A percentile compares a stretch with the other conserved stretches of the same genome.
Conservation (phyloP, 2,329 filamentous ascomycete genomes). For the Colletotrichum nymphaeae region DNA sequence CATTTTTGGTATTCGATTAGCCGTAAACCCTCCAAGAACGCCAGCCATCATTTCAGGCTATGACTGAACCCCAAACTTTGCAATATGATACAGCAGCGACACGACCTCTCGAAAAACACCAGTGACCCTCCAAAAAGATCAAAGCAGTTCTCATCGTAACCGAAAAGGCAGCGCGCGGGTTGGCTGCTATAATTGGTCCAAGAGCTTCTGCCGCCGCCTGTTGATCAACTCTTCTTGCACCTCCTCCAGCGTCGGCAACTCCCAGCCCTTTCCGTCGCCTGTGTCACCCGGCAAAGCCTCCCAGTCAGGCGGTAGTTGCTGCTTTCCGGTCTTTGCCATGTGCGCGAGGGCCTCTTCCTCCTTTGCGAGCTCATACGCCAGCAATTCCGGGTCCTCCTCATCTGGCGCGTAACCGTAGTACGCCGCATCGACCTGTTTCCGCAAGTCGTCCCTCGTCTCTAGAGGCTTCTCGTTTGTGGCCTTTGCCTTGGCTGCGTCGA, state of each 20-base stretch:
- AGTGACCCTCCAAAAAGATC: neutral
- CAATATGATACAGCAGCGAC: conserved; percentile 26
- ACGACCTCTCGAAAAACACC: neutral
- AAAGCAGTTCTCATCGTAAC: conserved; percentile 3
- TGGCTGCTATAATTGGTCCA: conserved; percentile 76
- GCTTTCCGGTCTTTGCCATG: conserved; percentile 68
- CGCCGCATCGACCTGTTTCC: conserved; percentile 86
- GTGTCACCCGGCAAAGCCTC: conserved; percentile 87
- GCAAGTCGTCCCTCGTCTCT: conserved; percentile 76
- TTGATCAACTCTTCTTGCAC: conserved; percentile 96
- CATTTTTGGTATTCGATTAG: conserved; percentile 33
- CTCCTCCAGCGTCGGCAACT: conserved; percentile 86
- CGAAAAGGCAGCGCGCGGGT: neutral
- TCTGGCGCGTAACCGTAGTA: conserved; percentile 97
- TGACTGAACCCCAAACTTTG: conserved; percentile 18
- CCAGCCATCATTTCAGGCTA: conserved; percentile 26
- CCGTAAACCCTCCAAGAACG: conserved; percentile 21
- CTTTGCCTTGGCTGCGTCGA: conserved; percentile 76
- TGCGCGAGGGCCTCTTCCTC: conserved; percentile 84
- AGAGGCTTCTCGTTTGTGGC: conserved; percentile 70
- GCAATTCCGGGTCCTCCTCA: conserved; percentile 85
- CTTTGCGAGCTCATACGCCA: conserved; percentile 85
- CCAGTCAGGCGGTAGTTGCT: conserved; percentile 76
- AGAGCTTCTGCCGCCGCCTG: conserved; percentile 80
- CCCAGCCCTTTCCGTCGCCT: conserved; percentile 86